Percentiles rank a stretch among this genome's conserved stretches.
phyloP scores from a whole-genome alignment of 179 eudicot genomes.

The Sideroxylon spinosum region DNA sequence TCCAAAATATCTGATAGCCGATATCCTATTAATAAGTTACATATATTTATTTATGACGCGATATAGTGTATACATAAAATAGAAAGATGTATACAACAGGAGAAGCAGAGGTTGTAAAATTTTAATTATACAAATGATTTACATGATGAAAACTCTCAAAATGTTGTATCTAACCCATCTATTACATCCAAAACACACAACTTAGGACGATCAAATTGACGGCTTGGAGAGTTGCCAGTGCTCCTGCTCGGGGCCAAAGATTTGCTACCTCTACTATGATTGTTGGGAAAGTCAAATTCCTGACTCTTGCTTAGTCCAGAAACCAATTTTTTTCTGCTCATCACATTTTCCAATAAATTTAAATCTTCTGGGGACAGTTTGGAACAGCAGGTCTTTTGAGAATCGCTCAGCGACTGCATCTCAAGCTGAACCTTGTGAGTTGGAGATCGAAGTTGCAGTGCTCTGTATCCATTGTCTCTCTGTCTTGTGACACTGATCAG shows the following conservation, averaged over 20 bases:
- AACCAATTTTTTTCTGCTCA: conserved; percentile 36
- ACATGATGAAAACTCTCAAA: conserved; percentile 15
- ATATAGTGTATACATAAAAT: too few species aligned
- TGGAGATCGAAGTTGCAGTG: conserved; percentile 41
- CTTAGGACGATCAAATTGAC: conserved; percentile 25
- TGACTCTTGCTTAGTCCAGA: conserved; percentile 88
- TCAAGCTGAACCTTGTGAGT: conserved; percentile 32
- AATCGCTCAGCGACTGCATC: conserved; percentile 17
- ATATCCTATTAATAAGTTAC: too few species aligned
- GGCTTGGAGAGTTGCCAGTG: conserved; percentile 61
- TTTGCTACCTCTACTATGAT: conserved; percentile 27
- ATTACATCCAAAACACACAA: conserved; percentile 43
- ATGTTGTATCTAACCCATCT: conserved; percentile 52
- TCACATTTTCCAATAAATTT: conserved; percentile 48
- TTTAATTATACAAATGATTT: not conserved
- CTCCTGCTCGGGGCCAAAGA: conserved; percentile 60
- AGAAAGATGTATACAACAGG: too few species aligned
- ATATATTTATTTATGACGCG: too few species aligned
- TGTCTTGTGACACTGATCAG: conserved; percentile 54
- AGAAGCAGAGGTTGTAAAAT: not conserved
- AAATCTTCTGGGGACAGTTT: conserved; percentile 60
- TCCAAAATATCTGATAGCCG: too few species aligned
- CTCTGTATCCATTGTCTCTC: conserved; percentile 49
- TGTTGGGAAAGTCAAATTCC: conserved; percentile 39
- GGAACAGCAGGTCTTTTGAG: conserved; percentile 18